phyloP scores from a whole-genome alignment of 257 asterid species.

The Lithospermum erythrorhizon region DNA sequence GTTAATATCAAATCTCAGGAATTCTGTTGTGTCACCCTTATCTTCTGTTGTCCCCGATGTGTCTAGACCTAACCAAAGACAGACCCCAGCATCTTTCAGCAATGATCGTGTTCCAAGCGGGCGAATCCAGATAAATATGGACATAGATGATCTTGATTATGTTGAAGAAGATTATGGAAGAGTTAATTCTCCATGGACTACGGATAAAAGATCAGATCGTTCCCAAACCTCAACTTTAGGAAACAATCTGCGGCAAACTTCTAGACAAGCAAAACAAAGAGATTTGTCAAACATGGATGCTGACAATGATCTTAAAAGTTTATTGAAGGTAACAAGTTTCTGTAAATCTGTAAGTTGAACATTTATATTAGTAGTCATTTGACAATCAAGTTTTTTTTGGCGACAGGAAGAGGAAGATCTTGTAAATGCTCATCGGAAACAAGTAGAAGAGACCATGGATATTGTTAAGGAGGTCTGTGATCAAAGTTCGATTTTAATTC shows the following conservation, averaged over 20 bases:
- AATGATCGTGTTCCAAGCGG: slow-evolving; percentile 18
- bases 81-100: slow-evolving; percentile 11
- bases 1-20: slow-evolving; percentile 13
- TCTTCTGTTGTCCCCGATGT: slow-evolving; percentile 11
- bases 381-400: slow-evolving; percentile 1
- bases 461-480: slow-evolving; percentile 32
- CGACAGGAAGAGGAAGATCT: slow-evolving; percentile 55
- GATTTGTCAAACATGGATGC: slow-evolving; percentile 11
- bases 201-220: neutral
- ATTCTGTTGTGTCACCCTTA: slow-evolving; percentile 15
- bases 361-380: slow-evolving; percentile 1
- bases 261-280: neutral
- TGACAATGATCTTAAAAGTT: slow-evolving; percentile 13
- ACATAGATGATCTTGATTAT: slow-evolving; percentile 7
- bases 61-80: slow-evolving; percentile 11
- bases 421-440: slow-evolving; percentile 76
- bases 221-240: neutral
- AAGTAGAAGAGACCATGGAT: slow-evolving; percentile 85
- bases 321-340: slow-evolving; percentile 19
- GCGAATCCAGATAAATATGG: slow-evolving; percentile 12
- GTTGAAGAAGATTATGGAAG: slow-evolving; percentile 8
- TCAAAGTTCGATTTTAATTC: neutral
- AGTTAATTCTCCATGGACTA: slow-evolving; percentile 10
- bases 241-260: slow-evolving; percentile 5
- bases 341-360: neutral